Evolutionary conservation across 1,284 basidiomycete species (phyloP), one percentile per base, ranked within the genome.

Genomic region (Trametes versicolor): DNA sequence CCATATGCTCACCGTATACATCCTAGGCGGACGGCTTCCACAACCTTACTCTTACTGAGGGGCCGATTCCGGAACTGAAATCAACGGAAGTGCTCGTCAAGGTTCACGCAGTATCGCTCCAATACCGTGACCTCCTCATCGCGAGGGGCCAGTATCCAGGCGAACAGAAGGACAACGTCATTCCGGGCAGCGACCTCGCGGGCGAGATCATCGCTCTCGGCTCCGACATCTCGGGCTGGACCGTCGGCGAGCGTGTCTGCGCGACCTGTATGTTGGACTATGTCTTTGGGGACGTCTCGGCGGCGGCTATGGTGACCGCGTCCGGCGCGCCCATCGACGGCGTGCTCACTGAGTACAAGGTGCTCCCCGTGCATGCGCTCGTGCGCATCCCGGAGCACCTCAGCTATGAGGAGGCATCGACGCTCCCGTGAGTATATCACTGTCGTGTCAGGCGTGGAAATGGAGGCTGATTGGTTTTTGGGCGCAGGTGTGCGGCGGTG

Each of bases 161-260:
- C n/a, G 65, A 66, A 2, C 58, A 68, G 34, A 75, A 75, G 29
- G 68, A 72, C 3, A 72, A 83, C 39, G 67, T 83, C 2, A 79
- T 88, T 21, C 87, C 87, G 1, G 79, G 81, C 71, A 89, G 87
- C 8, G 89, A 91, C 69, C 81, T 84, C 66, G 87, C 89, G n/a
- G 89, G 89, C 12, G 85, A 88, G 70, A 78, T 91, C 52, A 75
- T 87, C 41, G 79, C 81, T 2, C 72, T 88, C n/a, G 88, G 89
- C 5, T 74, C 77, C 47, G 81, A 80, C 15, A 86, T 87, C 74
- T 39, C 5, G 37, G 41, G 19, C 15, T 88, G 68, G 53, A 81
- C 67, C 17, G 62, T 72, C 0, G 86, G 87, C 4, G 86, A 89
- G 71, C 82, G 85, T n/a, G 86, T 89, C 56, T 82, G 78, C 39